A percentile compares a stretch with the other conserved stretches of the same genome.
phyloP scores from a whole-genome alignment of 768 basidiomycete species.

The Phaeotremella fagi region DNA sequence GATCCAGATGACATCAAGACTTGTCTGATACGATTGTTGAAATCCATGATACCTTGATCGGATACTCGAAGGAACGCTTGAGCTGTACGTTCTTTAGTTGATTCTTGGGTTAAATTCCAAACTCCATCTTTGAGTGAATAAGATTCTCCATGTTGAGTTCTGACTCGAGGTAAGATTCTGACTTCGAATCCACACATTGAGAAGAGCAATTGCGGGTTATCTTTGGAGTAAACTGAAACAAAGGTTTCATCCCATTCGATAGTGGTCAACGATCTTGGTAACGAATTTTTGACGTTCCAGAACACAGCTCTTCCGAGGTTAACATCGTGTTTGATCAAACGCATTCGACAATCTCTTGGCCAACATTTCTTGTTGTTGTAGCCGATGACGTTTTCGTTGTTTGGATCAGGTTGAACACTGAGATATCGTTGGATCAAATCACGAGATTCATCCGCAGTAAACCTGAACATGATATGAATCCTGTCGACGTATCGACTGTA shows the following conservation, averaged over 20 bases:
- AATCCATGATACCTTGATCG: slow-evolving; percentile 93
- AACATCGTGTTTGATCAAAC: slow-evolving; percentile 98
- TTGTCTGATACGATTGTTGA: slow-evolving; percentile 89
- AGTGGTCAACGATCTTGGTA: slow-evolving; percentile 91
- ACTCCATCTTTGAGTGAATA: slow-evolving; percentile 94
- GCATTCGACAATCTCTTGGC: slow-evolving; percentile 98
- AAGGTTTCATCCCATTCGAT: slow-evolving; percentile 99
- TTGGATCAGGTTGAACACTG: slow-evolving; percentile 95
- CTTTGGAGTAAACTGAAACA: slow-evolving; percentile 92
- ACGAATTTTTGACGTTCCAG: slow-evolving; percentile 97
- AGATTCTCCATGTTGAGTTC: slow-evolving; percentile 92
- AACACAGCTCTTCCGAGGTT: slow-evolving; percentile 97
- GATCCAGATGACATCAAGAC: slow-evolving; percentile 98
- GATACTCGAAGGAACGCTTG: slow-evolving; percentile 97
- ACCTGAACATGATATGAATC: slow-evolving; percentile 93
- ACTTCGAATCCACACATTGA: slow-evolving; percentile 99
- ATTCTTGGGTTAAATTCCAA: slow-evolving; percentile 95
- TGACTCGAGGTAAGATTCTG: slow-evolving; percentile 91
- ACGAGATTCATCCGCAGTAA: slow-evolving; percentile 92
- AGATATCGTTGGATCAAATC: slow-evolving; percentile 98
- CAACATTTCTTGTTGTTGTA: slow-evolving; percentile 99
- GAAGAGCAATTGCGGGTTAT: slow-evolving; percentile 95
- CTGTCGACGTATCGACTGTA: slow-evolving; percentile 96
- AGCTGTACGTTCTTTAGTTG: slow-evolving; percentile 93
- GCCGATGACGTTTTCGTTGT: slow-evolving; percentile 95